These are phyloP conservation scores for Pseudomonodictys pantanalensis DNA, from an alignment of 495 filamentous ascomycete species.

Conservation along the genomic window DNA sequence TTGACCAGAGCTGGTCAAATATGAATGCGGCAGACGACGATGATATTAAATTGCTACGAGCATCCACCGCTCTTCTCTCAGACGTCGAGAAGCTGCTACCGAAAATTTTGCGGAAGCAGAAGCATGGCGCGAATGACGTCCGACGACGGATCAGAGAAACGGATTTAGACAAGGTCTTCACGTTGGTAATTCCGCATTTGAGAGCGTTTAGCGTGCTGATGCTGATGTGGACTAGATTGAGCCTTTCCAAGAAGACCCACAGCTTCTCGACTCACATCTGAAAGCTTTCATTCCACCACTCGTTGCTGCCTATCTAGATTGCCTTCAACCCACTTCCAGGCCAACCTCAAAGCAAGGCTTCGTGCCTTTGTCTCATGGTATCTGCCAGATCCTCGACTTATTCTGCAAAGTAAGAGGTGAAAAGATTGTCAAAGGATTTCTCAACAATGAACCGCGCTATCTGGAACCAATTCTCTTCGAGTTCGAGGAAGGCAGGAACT, in stretches of 20 bases:
- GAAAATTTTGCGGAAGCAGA: conserved; percentile 29
- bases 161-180: conserved; percentile 35
- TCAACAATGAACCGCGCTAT: conserved; percentile 81
- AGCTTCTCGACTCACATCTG: conserved; percentile 89
- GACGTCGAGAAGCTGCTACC: conserved; percentile 33
- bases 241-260: conserved; percentile 92
- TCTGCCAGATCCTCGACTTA: conserved; percentile 77
- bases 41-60: conserved; percentile 38
- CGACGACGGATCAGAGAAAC: conserved; percentile 29
- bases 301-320: conserved; percentile 69
- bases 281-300: conserved; percentile 68
- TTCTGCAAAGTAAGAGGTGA: conserved; percentile 92
- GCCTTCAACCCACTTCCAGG: conserved; percentile 43
- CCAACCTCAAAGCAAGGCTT: conserved; percentile 25
- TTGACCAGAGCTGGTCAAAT: not conserved
- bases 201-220: conserved; percentile 10
- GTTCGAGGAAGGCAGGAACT: conserved; percentile 47
- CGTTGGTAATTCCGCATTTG: conserved; percentile 27
- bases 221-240: conserved; percentile 59
- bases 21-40: conserved; percentile 39
- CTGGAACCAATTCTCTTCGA: conserved; percentile 74
- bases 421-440: conserved; percentile 85
- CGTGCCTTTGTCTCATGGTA: conserved; percentile 59
- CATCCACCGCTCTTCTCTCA: conserved; percentile 32
- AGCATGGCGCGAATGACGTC: conserved; percentile 13